Base-by-base conservation (phyloP, 2,329 filamentous ascomycete genomes). In the Hypocrella siamensis region DNA sequence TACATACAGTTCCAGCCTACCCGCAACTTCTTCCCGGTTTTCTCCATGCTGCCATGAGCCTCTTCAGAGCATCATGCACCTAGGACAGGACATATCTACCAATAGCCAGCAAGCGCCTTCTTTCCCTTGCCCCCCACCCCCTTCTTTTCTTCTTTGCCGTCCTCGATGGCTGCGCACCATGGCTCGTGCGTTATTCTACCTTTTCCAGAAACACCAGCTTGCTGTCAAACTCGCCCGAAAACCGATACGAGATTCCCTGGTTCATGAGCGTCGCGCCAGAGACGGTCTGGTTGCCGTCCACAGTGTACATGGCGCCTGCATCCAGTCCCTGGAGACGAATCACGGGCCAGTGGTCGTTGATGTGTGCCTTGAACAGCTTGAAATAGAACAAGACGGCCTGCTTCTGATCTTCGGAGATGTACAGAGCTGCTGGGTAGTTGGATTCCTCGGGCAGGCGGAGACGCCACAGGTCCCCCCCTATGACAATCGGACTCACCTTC, bases 181-280 rank as follows among this genome's bases (percentile, higher is more conserved):
- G n/a, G n/a, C n/a, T n/a, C n/a, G n/a, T 8, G 16, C n/a, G 3
- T 19, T 19, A 5, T 31, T 31, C 37, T 18, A 38, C 33, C 40
- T 40, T 71, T 39, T 70, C 57, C 34, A 78, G 41, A 32, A 69
- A 59, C 5, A 76, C 56, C 19, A 77, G 51, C 40, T 57, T 59
- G 40, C 72, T 77, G 38, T 68, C 59, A 39, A 70, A 34, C 19
- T 75, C 70, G 1, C 49, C 54, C 1, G 52, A 42, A 39, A 72
- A 66, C 4, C 48, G 40, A 46, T 63, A 57, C 48, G 74, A 68
- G 24, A 79, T 42, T 0, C 73, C 74, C 2, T 58, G 57, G 38
- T 73, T 76, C 68, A 77, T 75, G 43, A 77, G 54, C 6, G 69
- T 75, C 8, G 62, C 60, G 0, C 73, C 74, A 1, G 64, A 67